These are phyloP conservation scores for Talaromyces sp. DNA, from an alignment of 2,329 filamentous ascomycete genomes.

Conservation along the genomic window DNA sequence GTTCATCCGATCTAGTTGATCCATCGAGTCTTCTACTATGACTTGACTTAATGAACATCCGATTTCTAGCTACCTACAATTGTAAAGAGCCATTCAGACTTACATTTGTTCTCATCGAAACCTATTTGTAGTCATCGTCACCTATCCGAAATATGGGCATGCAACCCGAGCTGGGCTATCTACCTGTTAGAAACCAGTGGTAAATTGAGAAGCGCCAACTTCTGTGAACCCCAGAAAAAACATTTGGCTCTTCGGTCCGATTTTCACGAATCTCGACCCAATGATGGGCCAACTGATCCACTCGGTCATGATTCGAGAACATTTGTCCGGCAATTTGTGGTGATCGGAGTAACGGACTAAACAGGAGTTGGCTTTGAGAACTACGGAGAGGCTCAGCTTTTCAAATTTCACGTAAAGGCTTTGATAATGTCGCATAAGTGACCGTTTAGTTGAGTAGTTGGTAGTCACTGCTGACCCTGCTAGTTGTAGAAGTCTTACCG, in stretches of 20 bases:
- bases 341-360: not conserved
- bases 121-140: not conserved
- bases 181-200: not conserved
- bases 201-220: not conserved
- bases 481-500: not conserved
- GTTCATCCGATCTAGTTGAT: not conserved
- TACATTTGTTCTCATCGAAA: not conserved
- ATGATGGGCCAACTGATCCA: not conserved
- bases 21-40: not conserved
- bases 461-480: not conserved
- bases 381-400: not conserved
- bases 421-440: not conserved
- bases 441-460: too few species aligned
- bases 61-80: not conserved
- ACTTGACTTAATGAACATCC: not conserved
- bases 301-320: not conserved
- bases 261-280: not conserved
- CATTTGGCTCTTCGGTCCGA: not conserved
- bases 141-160: not conserved
- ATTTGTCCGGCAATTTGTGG: not conserved
- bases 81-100: not conserved
- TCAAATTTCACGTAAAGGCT: not conserved
- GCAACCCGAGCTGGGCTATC: not conserved
- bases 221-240: not conserved
- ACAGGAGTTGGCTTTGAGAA: not conserved